These are phyloP conservation scores for Rhodomyrtus psidioides DNA, from an alignment of 441 rosid species.

Conservation along the genomic window DNA sequence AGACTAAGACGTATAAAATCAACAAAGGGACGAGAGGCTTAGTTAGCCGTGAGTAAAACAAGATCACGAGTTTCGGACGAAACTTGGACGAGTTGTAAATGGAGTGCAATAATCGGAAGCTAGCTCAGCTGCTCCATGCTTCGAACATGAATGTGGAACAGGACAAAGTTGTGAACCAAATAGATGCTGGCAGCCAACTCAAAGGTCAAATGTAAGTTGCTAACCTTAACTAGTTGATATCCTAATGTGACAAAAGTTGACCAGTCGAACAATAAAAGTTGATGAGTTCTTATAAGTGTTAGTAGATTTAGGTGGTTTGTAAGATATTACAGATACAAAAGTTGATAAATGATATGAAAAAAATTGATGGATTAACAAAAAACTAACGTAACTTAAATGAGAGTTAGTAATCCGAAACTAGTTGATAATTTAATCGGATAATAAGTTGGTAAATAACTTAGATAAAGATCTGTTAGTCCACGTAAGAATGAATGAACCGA, in stretches of 20 bases:
- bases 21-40: neutral
- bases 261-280: neutral
- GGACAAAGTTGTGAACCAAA: neutral
- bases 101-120: neutral
- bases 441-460: neutral
- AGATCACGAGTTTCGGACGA: neutral
- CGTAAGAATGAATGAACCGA: neutral
- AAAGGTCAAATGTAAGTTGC: neutral
- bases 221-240: neutral
- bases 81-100: neutral
- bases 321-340: neutral
- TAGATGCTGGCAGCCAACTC: neutral
- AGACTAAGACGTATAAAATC: neutral
- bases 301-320: neutral
- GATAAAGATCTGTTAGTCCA: neutral
- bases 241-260: neutral
- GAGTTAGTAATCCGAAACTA: neutral
- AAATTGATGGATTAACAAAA: neutral
- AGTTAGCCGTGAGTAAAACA: neutral
- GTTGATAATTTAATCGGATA: neutral
- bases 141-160: neutral
- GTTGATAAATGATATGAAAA: neutral
- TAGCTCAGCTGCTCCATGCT: neutral
- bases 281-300: neutral
- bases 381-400: neutral